A percentile compares a stretch with the other conserved stretches of the same genome.
Conservation (phyloP, 139 green algal genomes). For the Chlorella sp. region DNA sequence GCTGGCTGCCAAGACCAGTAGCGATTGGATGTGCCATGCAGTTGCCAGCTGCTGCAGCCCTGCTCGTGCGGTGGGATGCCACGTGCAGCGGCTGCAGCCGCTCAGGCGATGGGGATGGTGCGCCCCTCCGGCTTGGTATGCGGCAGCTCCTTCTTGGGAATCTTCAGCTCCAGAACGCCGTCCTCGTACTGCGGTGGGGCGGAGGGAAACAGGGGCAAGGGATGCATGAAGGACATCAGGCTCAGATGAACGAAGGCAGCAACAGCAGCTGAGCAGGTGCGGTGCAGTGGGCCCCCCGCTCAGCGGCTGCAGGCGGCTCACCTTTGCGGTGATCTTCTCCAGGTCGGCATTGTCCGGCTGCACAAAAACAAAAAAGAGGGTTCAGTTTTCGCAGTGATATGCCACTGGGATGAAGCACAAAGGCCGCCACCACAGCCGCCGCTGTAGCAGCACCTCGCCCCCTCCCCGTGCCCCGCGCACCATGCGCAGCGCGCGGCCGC, state of each 20-base stretch:
- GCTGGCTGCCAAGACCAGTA: no score
- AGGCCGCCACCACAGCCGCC: no score
- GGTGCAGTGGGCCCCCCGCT: neutral
- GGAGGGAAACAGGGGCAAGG: neutral
- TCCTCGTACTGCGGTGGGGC: conserved; percentile 12
- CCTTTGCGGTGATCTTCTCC: conserved; percentile 5
- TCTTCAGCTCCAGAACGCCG: conserved; percentile 21
- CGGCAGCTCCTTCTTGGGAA: conserved; percentile 3
- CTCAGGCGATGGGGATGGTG: conserved; percentile 2
- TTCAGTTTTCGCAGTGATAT: no score
- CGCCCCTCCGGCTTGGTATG: neutral
- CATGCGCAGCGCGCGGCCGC: conserved; percentile 32
- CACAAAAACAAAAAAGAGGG: no score
- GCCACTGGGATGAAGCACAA: no score
- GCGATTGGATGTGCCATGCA: no score
- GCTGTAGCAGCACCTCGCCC: no score
- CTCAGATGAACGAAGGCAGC: neutral
- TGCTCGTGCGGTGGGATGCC: neutral
- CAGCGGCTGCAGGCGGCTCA: neutral
- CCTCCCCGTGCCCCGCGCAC: no score
- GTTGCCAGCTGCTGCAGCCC: neutral
- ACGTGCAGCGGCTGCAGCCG: neutral
- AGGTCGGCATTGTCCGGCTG: conserved; percentile 37
- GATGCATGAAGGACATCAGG: neutral
- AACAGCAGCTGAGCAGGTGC: neutral